Base-by-base conservation (phyloP, 768 basidiomycete species). In the Panaeolus cyanescens region DNA sequence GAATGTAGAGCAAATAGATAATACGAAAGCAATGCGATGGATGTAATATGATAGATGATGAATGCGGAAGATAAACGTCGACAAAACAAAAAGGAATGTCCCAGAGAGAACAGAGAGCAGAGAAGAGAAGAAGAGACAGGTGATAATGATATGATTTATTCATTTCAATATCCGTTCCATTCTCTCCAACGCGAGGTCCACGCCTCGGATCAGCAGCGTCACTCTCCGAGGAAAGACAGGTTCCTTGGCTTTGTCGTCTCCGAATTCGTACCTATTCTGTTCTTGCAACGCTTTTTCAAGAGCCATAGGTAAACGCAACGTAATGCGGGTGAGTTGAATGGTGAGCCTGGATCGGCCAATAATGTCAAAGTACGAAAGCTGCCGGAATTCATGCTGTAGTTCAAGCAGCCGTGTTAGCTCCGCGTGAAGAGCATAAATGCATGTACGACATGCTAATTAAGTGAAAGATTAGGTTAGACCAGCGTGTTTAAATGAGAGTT, bases 331-430 rank as follows among this genome's bases (percentile, higher is more conserved):
- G 40, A 95, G 81, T 65, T 90, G 88, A 37, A 94, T 85, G 7
- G 89, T 89, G 33, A 94, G 78, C 9, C 91, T 85, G 2, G 88
- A 87, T 13, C 93, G 88, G 13, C 89, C 88, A 54, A 87, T 78
- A 61, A 95, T 74, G 72, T 93, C 91, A 64, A 93, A 83, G 69
- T 92, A 94, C 12, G 89, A 85, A 25, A 94, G 81, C 55, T 86
- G 81, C 25, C 88, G 85, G 62, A 95, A 88, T 5, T 85, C 84
- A 64, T 87, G 85, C 67, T 93, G 93, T 20, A 93, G 82, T 68
- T 95, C 92, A 63, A 93, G 83, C n/a, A 93, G 83, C 36, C 88
- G 85, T n/a, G 83, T 77, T 59, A 93, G 81, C 67, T 92, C 87
- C 20, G 85, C 75, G 70, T 90, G 88, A 9, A 95, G 80, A 3